These are phyloP conservation scores for Chlamydomonas applanata DNA, from an alignment of 139 green algal genomes.

Conservation along the genomic window DNA sequence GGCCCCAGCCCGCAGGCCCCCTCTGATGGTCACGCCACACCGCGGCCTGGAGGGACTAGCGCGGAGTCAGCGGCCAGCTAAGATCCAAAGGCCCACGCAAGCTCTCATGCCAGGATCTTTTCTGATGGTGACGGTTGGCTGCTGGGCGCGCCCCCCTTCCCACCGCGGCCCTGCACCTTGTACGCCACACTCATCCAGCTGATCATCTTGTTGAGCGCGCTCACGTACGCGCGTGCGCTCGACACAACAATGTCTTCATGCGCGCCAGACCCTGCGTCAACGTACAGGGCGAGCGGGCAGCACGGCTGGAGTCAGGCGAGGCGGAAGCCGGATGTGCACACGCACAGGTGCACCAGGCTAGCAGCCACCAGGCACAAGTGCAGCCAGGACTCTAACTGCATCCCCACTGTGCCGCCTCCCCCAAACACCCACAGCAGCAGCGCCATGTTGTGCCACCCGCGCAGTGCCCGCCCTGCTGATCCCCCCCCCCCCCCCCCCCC, in stretches of 20 bases:
- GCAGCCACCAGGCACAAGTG: not conserved
- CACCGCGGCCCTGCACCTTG: not conserved
- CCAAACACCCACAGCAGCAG: slow-evolving; percentile 9
- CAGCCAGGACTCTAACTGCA: not conserved
- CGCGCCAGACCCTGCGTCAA: slow-evolving; percentile 65
- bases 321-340: not conserved
- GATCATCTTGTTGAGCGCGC: slow-evolving; percentile 97
- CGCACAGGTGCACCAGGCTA: not conserved
- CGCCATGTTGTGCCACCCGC: no score
- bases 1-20: no score
- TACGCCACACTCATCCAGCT: slow-evolving; percentile 46
- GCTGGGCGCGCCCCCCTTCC: no score
- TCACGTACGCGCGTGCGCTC: slow-evolving; percentile 85
- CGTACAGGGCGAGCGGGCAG: not conserved
- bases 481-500: no score
- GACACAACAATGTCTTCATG: slow-evolving; percentile 95
- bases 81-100: no score
- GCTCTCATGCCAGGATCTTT: no score
- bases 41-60: no score
- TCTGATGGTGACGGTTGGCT: no score
- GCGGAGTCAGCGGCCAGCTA: no score
- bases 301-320: not conserved
- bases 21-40: no score
- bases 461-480: no score
- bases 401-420: not conserved